phyloP scores from a whole-genome alignment of 2,329 filamentous ascomycete genomes.

The Aspergillus floridensis region DNA sequence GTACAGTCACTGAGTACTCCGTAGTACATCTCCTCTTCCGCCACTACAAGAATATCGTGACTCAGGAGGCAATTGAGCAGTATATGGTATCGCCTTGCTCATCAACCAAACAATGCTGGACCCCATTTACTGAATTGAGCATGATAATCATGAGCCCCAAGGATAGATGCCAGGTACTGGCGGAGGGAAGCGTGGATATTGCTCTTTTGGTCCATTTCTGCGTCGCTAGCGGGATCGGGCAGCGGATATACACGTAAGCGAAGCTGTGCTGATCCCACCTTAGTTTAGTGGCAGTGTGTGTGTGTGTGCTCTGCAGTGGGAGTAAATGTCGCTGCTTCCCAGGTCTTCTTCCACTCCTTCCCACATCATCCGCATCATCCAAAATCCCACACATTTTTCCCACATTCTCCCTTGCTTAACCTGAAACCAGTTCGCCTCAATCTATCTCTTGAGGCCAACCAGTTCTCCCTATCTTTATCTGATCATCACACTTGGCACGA shows the following conservation, averaged over 20 bases:
- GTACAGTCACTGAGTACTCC: too few species aligned
- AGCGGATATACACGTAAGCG: constrained; percentile 17
- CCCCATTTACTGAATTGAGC: neutral
- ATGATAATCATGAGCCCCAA: neutral
- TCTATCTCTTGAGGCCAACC: too few species aligned
- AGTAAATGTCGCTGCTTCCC: too few species aligned
- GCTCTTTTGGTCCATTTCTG: constrained; percentile 15
- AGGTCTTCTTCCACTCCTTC: too few species aligned
- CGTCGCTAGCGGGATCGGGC: constrained; percentile 16
- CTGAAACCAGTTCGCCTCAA: constrained; percentile 6
- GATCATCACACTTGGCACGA: neutral
- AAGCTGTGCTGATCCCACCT: constrained; percentile 5
- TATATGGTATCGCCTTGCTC: neutral
- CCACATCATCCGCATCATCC: neutral
- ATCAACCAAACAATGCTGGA: neutral
- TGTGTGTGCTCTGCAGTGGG: too few species aligned
- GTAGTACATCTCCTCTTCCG: too few species aligned
- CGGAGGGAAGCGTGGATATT: constrained; percentile 16
- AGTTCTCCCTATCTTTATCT: neutral
- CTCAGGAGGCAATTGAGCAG: neutral
- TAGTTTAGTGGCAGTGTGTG: neutral
- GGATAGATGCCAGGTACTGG: neutral
- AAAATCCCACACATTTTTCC: neutral
- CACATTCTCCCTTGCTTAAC: neutral
- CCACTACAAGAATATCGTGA: too few species aligned